Base-by-base conservation (phyloP, 1,284 basidiomycete species). In the Cutaneotrichosporon dermatis region DNA sequence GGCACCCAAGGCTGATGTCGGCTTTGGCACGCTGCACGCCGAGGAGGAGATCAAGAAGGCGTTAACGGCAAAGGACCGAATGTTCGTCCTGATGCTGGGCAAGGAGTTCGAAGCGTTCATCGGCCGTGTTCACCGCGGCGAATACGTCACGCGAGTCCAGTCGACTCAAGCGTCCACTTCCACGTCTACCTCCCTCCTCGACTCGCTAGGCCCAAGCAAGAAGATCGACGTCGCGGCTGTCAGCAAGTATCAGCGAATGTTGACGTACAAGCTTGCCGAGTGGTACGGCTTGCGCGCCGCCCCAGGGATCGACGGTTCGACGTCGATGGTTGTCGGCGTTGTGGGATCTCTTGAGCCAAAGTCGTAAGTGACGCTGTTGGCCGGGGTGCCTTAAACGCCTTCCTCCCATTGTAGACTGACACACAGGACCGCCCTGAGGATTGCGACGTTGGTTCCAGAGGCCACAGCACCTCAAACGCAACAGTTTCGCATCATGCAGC, bases 251-350 rank as follows among this genome's bases (percentile, higher is more conserved):
- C 74, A 75, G 63, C 63, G 72, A 33, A 76, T 75, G 75, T 57
- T 76, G 41, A 70, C 74, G 33, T 76, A 76, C 59, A 76, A 76
- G 60, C 66, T 67, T 4, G 75, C 75, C 13, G 74, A 75, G 55
- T 76, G 75, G 75, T 76, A 75, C 54, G 75, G 75, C 4, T 41
- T 75, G 33, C 72, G 71, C 34, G 74, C 69, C 7, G 68, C 68
- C 2, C 56, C 59, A 4, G 61, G 60, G 4, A 37, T 54, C 33
- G 61, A 65, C 8, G 56, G 56, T 6, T 44, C 59, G 3, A 67
- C 62, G 6, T 45, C 57, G 12, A 73, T 76, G 64, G 59, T 70
- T 4, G 60, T 75, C 4, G 73, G 73, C 25, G 66, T 74, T 0
- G 35, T 69, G 9, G 72, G 71, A 0, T 43, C 51, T 4, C 54